Evolutionary conservation across 495 filamentous ascomycete species (phyloP).

Genomic region (Halenospora varia): DNA sequence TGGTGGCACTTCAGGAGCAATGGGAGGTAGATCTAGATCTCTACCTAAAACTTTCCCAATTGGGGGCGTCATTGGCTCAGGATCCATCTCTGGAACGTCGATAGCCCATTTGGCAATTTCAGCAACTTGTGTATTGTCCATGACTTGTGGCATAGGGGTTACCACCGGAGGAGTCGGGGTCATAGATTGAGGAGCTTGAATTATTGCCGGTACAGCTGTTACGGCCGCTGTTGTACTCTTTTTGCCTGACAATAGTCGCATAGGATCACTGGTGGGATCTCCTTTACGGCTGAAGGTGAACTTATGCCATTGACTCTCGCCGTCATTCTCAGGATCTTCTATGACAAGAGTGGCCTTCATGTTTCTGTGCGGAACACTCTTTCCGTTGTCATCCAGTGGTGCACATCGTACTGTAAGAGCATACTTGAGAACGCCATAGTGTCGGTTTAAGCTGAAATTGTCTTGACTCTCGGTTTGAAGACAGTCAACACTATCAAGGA

Average conservation of each 20-base stretch:
- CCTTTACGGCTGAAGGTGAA: not conserved
- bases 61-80: not conserved
- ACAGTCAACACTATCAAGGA: constrained; percentile 14
- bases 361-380: not conserved
- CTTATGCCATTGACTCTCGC: not conserved
- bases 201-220: not conserved
- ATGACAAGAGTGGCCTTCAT: not conserved
- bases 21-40: not conserved
- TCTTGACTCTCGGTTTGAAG: not conserved
- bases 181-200: no score
- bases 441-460: not conserved
- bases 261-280: not conserved
- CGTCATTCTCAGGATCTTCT: not conserved
- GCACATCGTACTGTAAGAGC: constrained; percentile 6
- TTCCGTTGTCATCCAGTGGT: not conserved
- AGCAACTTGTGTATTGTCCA: not conserved
- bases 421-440: constrained; percentile 7
- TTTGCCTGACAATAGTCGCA: not conserved
- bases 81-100: not conserved
- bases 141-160: not conserved
- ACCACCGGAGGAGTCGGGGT: no score
- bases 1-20: not conserved
- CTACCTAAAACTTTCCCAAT: not conserved
- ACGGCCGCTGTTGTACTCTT: not conserved
- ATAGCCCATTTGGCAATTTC: not conserved